These are phyloP conservation scores for Aspergillus sp. DNA, from an alignment of 2,329 filamentous ascomycete genomes.

Conservation along the genomic window DNA sequence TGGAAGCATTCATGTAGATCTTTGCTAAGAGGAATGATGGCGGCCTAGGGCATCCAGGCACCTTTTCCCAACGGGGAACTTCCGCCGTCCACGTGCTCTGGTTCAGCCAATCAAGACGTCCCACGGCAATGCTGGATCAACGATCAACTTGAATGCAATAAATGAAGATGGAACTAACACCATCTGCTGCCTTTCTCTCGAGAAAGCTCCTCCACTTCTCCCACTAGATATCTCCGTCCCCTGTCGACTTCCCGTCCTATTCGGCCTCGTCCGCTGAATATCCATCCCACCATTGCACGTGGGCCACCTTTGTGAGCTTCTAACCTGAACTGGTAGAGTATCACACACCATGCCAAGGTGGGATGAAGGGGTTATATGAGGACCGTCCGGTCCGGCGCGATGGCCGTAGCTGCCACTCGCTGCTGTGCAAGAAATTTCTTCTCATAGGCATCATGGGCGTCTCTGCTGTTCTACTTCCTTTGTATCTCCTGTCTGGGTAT, in stretches of 20 bases:
- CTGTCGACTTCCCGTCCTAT: background rate
- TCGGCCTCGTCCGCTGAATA: background rate
- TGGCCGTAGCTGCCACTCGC: background rate
- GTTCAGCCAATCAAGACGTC: too few species aligned
- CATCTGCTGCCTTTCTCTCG: too few species aligned
- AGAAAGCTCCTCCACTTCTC: background rate
- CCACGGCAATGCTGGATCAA: too few species aligned
- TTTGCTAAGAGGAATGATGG: too few species aligned
- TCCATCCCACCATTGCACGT: background rate
- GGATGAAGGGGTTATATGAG: constrained; percentile 23
- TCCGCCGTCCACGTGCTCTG: too few species aligned
- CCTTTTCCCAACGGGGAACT: too few species aligned
- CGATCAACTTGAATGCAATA: too few species aligned
- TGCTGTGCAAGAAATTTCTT: background rate
- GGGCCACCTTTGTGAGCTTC: background rate
- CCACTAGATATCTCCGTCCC: background rate
- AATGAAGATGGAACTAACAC: too few species aligned
- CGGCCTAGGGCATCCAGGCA: background rate
- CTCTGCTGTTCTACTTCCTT: constrained; percentile 13
- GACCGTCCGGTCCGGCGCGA: constrained; percentile 2
- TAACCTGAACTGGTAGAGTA: constrained; percentile 1
- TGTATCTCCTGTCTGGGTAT: constrained; percentile 21
- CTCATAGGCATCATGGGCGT: constrained; percentile 17
- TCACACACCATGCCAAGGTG: constrained; percentile 6
- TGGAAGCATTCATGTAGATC: background rate